Base-by-base conservation (phyloP, 2,329 filamentous ascomycete species). In the Fusarium sp. region DNA sequence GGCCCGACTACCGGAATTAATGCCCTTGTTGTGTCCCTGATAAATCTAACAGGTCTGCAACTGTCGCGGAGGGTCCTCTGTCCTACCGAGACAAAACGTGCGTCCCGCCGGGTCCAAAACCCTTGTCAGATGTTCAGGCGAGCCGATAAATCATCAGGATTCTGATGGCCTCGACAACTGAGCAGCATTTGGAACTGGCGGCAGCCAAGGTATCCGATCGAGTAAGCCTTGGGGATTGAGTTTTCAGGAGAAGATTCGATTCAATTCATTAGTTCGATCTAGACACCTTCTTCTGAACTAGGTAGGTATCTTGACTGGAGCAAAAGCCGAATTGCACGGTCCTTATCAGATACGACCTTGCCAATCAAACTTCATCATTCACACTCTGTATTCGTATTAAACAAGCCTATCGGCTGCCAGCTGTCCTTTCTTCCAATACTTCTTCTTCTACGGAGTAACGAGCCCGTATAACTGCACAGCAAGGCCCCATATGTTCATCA, bases 11-110 rank as follows among this genome's bases (percentile, higher is more conserved):
- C 48, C 38, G 39, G 38, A 22, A 47, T 38, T 24, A 52, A 34
- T 24, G 28, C 47, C 45, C 42, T 48, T 30, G n/a, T 38, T 34
- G 39, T 51, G 47, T 70, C 47, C 52, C 52, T 65, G 24, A 17
- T 65, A 30, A 17, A 55, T 59, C 28, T 41, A 55, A 66, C 44
- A 55, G 64, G n/a, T 36, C 57, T 50, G 22, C 48, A 51, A 12
- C 30, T 44, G 28, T 44, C 20, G 18, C 22, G 22, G 38, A 66
- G 50, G 44, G 30, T 42, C 63, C 14, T 48, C 32, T 34, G 30
- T 42, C 63, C 12, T 48, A 54, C 32, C 48, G 45, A 69, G 70
- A 73, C 64, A 55, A 54, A 50, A 45, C 17, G 39, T 72, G 61
- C 57, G 57, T 57, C 30, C 14, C 26, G 42, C 68, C n/a, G 48